Evolutionary conservation across 192 early-diverging fungal genomes (phyloP), one percentile per base, ranked within the genome.

Genomic region (Coemansia sp.): DNA sequence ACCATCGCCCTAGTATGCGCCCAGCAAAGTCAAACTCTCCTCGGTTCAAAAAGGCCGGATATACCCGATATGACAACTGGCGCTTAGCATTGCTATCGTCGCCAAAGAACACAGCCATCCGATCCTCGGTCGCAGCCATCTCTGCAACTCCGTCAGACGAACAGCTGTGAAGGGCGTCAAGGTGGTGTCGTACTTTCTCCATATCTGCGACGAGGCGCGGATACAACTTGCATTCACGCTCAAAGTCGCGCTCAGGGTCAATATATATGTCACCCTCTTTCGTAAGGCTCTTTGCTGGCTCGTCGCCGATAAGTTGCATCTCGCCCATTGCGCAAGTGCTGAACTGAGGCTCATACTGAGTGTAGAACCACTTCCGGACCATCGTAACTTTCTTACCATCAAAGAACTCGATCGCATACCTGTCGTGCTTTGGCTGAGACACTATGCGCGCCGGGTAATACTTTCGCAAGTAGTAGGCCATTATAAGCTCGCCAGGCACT

Each of bases 21-120:
- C 77, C 74, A 5, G 78, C 56, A 72, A 78, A 83, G 61, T 83
- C 71, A 76, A 83, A 83, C 42, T 83, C 81, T 3, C 67, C 73
- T 15, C 76, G 67, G 29, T 72, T 83, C 51, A 83, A 44, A 24
- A 56, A 66, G 0, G 76, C 81, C n/a, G 34, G 71, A 15, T 46
- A 65, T 24, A 78, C 73, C 6, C 71, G 76, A 6, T 41, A 40
- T 3, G 76, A 40, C 44, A 83, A 58, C 51, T 42, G 39, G 4
- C 62, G 64, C 63, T 76, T 83, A 5, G 67, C 55, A 3, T 29
- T 69, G 20, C 7, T 3, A 19, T 74, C 68, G 34, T 65, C 38
- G 42, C 77, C 76, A 67, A 78, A 78, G 32, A 83, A 83, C 31
- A 61, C 34, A 0, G 55, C 38, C 59, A 83, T 48, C 39, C 76